Conservation (phyloP, 2,329 filamentous ascomycete genomes). For the Ceratocystiopsis minuta region DNA sequence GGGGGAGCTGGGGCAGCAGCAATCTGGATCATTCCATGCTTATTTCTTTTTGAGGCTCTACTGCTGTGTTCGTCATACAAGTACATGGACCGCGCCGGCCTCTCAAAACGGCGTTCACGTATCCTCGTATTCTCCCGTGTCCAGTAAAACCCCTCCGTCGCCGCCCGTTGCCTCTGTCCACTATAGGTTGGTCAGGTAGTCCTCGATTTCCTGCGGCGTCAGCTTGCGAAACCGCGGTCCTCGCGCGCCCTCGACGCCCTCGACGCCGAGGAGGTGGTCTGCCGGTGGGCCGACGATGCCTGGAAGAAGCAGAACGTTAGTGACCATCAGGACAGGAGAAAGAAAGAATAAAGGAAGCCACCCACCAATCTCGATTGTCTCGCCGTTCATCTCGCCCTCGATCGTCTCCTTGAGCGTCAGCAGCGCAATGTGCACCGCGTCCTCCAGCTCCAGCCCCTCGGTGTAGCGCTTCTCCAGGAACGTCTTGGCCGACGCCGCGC, state of each 20-base stretch:
- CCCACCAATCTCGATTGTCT: conserved; percentile 93
- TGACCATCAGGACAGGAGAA: background rate
- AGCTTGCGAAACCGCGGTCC: conserved; percentile 87
- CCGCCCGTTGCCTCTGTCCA: too few relatives aligned
- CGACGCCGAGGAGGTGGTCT: conserved; percentile 78
- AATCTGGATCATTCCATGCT: too few relatives aligned
- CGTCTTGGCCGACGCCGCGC: conserved; percentile 93
- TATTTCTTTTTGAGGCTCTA: too few relatives aligned
- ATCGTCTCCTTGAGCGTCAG: conserved; percentile 98
- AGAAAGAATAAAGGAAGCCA: conserved; percentile 4
- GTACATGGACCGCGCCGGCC: too few relatives aligned
- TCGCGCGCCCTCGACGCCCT: conserved; percentile 69
- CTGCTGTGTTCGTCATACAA: too few relatives aligned
- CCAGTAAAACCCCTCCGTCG: too few relatives aligned
- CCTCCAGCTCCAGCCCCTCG: conserved; percentile 88
- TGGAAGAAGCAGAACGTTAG: conserved; percentile 17
- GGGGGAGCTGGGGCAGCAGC: too few relatives aligned
- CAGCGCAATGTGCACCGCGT: conserved; percentile 94
- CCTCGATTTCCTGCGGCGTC: conserved; percentile 95
- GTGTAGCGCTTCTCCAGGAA: conserved; percentile 99
- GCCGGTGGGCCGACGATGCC: conserved; percentile 92
- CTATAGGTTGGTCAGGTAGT: conserved; percentile 96
- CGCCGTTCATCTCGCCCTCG: conserved; percentile 97
- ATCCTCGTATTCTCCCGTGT: too few relatives aligned
- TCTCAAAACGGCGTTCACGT: too few relatives aligned